phyloP scores from a whole-genome alignment of 75 land plant genomes.

The Pinus albicaulis region DNA sequence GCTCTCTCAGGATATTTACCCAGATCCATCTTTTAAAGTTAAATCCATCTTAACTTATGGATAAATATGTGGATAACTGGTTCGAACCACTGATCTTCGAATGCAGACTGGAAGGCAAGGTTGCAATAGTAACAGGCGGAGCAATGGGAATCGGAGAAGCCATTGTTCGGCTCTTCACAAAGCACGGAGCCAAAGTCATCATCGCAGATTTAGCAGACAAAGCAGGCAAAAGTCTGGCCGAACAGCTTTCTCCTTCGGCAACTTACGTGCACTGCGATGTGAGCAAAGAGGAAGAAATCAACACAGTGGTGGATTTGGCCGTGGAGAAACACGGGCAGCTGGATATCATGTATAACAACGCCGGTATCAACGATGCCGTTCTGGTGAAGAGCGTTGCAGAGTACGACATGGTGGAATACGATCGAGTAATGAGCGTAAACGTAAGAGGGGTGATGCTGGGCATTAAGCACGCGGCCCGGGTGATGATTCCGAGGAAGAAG shows the following conservation, averaged over 20 bases:
- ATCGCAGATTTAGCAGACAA: constrained; percentile 12
- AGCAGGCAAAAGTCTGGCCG: too few species aligned
- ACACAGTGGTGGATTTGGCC: constrained; percentile 12
- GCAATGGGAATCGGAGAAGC: constrained; percentile 14
- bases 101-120: constrained; percentile 10
- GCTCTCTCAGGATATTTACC: too few species aligned
- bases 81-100: too few species aligned
- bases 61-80: too few species aligned
- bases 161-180: constrained; percentile 11
- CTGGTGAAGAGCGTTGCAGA: too few species aligned
- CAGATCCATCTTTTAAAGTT: too few species aligned
- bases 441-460: constrained; percentile 20
- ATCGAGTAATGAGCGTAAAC: constrained; percentile 20
- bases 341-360: constrained; percentile 30
- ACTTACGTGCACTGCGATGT: constrained; percentile 16
- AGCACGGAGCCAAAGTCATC: constrained; percentile 21
- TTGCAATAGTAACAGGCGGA: constrained; percentile 15
- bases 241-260: too few species aligned
- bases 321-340: constrained; percentile 5
- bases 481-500: neutral
- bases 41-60: too few species aligned
- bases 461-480: constrained; percentile 28
- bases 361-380: constrained; percentile 4
- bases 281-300: constrained; percentile 12
- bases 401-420: constrained; percentile 6